These are phyloP conservation scores for Trametes pubescens DNA, from an alignment of 1,284 basidiomycete species.

Conservation along the genomic window DNA sequence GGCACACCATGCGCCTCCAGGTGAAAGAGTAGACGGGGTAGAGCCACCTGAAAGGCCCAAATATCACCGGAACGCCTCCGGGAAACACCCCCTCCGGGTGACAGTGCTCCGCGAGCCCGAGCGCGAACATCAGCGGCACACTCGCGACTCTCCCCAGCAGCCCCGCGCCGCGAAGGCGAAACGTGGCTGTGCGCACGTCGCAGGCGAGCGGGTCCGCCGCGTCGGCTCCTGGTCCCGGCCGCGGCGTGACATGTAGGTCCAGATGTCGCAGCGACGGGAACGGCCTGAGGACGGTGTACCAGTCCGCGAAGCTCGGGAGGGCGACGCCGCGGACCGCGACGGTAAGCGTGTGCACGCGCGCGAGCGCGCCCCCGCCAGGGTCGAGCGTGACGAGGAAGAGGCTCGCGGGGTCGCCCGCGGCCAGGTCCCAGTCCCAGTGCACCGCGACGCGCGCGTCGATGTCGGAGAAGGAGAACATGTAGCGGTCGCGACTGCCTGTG, in stretches of 20 bases:
- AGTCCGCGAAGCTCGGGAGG: constrained; percentile 12
- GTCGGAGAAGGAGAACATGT: constrained; percentile 25
- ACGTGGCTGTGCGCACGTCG: constrained; percentile 10
- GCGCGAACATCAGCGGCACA: constrained; percentile 21
- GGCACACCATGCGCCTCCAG: no score
- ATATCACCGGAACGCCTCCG: background rate
- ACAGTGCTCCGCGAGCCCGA: constrained; percentile 15
- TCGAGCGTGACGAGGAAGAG: constrained; percentile 22
- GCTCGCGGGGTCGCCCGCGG: constrained; percentile 9
- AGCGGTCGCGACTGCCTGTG: background rate
- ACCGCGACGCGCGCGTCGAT: constrained; percentile 18
- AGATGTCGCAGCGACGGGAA: constrained; percentile 16
- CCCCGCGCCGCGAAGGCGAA: constrained; percentile 13
- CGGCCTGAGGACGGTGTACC: constrained; percentile 16
- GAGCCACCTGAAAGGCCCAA: background rate
- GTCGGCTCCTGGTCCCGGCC: background rate
- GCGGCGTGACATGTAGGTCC: constrained; percentile 11
- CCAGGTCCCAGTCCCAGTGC: constrained; percentile 22
- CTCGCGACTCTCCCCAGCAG: constrained; percentile 14
- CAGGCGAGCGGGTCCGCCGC: background rate
- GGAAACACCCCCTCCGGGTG: background rate
- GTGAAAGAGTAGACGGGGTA: no score
- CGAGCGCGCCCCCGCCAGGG: constrained; percentile 9
- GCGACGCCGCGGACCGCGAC: constrained; percentile 17
- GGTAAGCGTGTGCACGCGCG: constrained; percentile 11